A percentile compares a stretch with the other conserved stretches of the same genome.
These are phyloP conservation scores for Rutstroemia sp. DNA, from an alignment of 2,329 filamentous ascomycete species.

Conservation along the genomic window DNA sequence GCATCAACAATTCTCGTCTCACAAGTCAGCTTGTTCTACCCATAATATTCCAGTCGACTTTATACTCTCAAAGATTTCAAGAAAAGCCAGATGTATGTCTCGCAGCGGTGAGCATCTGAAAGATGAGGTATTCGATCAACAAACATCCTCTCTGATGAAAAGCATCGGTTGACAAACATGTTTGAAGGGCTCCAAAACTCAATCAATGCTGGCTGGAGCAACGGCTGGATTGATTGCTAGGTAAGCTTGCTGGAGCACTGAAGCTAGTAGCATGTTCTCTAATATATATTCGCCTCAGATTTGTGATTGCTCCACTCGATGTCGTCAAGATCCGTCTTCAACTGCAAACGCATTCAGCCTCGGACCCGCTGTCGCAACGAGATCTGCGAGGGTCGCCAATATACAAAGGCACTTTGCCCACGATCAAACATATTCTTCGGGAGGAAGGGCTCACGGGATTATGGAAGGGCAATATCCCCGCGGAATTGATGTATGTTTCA, in stretches of 20 bases:
- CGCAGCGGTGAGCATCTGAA: conserved; percentile 31
- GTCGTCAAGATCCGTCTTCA: conserved; percentile 98
- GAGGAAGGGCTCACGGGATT: conserved; percentile 80
- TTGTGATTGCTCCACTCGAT: conserved; percentile 90
- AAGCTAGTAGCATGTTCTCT: neutral
- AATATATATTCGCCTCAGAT: conserved; percentile 42
- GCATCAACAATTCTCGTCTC: no score
- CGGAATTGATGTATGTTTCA: conserved; percentile 86
- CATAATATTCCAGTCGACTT: neutral
- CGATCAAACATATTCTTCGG: conserved; percentile 66
- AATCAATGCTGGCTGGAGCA: conserved; percentile 59
- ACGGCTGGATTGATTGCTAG: conserved; percentile 82
- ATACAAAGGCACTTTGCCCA: conserved; percentile 72
- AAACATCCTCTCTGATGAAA: neutral
- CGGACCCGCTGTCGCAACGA: conserved; percentile 57
- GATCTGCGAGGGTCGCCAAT: conserved; percentile 39
- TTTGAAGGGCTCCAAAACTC: conserved; percentile 53
- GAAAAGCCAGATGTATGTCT: conserved; percentile 17
- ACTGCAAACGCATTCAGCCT: conserved; percentile 73
- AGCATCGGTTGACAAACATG: conserved; percentile 7
- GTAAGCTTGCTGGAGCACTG: conserved; percentile 33
- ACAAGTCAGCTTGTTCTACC: no score
- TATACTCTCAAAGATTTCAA: neutral
- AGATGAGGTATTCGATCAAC: conserved; percentile 10
- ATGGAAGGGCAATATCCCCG: conserved; percentile 97